Evolutionary conservation across 768 basidiomycete species (phyloP), one percentile per base, ranked within the genome.

Genomic region (Xerocomus potaroensis): DNA sequence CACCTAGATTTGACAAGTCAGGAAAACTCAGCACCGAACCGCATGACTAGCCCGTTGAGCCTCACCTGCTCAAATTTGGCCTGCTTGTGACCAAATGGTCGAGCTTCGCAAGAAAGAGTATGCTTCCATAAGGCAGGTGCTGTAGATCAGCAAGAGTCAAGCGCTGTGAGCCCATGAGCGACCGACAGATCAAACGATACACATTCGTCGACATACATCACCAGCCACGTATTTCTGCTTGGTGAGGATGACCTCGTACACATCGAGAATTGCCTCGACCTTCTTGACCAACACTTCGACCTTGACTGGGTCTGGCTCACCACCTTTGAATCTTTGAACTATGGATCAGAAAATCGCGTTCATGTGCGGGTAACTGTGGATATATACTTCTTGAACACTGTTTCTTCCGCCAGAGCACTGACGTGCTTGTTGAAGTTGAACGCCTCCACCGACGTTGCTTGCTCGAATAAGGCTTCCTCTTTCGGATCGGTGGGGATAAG

Each of bases 151-250:
- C 79, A 1, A 83, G 65, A 7, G 78, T 80, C 43, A 84, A 18
- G 23, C 62, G 55, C 68, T 75, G 48, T n/a, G 18, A 36, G 19
- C 3, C 8, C 21, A 31, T 60, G 26, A 55, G 48, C 21, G 7
- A 39, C 31, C 24, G 2, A 2, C 12, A 27, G 11, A 32, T 24
- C 22, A 26, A 38, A 19, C 2, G 0, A 1, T 0, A 7, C 22
- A 24, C 12, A 0, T 43, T 11, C 15, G 21, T 42, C 35, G 18
- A 66, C 73, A 36, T 43, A 78, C 81, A 47, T 82, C 64, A 2
- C 83, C 82, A 43, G 74, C 80, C 11, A 81, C 56, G 50, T 81
- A 83, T 43, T 68, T 71, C 32, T 77, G 74, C 57, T 78, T 81
- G 38, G 67, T 53, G 18, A 84, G 69, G 23, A 84, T 77, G 12